phyloP scores from a whole-genome alignment of 768 basidiomycete genomes.

The Pholiota molesta region DNA sequence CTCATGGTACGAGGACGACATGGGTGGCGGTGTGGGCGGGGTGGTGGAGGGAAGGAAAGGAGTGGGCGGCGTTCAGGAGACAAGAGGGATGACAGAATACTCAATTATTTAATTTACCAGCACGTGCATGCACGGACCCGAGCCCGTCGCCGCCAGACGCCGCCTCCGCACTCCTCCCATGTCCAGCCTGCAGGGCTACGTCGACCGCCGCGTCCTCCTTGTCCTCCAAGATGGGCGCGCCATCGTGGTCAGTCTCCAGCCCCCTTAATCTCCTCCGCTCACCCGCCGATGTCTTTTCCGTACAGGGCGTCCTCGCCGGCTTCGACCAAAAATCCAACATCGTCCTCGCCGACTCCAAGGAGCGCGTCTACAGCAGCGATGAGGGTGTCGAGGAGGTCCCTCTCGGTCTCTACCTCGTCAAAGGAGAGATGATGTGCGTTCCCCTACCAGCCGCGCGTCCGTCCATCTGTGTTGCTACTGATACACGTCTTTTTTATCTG shows the following conservation, averaged over 20 bases:
- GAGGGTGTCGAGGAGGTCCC: slow-evolving; percentile 94
- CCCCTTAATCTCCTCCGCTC: not conserved
- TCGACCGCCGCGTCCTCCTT: slow-evolving; percentile 91
- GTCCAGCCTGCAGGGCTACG: slow-evolving; percentile 91
- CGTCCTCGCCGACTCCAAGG: slow-evolving; percentile 91
- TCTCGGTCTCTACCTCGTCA: slow-evolving; percentile 94
- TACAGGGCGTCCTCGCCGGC: slow-evolving; percentile 86
- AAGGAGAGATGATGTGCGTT: slow-evolving; percentile 97
- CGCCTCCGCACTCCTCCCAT: slow-evolving; percentile 40
- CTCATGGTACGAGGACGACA: slow-evolving; percentile 20
- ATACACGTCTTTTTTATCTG: slow-evolving; percentile 8
- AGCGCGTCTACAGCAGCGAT: slow-evolving; percentile 90
- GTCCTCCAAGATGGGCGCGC: slow-evolving; percentile 95
- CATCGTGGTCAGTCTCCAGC: slow-evolving; percentile 73
- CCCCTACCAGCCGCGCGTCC: slow-evolving; percentile 1
- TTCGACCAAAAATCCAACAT: slow-evolving; percentile 97
- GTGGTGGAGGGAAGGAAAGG: slow-evolving; percentile 8
- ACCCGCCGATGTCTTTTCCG: slow-evolving; percentile 3
- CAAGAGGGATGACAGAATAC: not conserved
- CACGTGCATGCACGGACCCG: slow-evolving; percentile 11
- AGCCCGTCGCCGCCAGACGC: slow-evolving; percentile 12
- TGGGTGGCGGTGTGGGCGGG: slow-evolving; percentile 2
- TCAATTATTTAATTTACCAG: slow-evolving; percentile 11
- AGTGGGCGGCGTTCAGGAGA: not conserved
- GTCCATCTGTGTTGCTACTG: slow-evolving; percentile 2